Evolutionary conservation across 2,329 filamentous ascomycete species (phyloP).

Genomic region (Botrytis hyacinthi): DNA sequence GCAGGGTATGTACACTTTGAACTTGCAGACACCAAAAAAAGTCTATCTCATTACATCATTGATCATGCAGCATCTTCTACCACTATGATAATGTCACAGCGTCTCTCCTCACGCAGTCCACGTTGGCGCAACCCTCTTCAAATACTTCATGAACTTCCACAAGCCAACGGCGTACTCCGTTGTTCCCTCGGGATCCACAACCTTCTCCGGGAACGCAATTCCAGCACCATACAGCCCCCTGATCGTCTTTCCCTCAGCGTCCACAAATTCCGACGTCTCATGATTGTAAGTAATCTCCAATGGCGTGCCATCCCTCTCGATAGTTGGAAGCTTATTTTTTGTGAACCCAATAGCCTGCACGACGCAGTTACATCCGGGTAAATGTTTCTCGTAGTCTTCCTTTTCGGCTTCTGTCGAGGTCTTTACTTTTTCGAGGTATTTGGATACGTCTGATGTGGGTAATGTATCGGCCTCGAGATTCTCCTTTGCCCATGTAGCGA

Average conservation of each 20-base stretch:
- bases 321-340: slow-evolving; percentile 48
- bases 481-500: slow-evolving; percentile 56
- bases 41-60: background rate
- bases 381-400: slow-evolving; percentile 45
- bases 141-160: slow-evolving; percentile 64
- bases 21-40: background rate
- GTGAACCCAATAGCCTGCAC: slow-evolving; percentile 60
- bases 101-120: slow-evolving; percentile 42
- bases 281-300: slow-evolving; percentile 39
- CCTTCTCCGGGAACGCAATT: slow-evolving; percentile 61
- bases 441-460: slow-evolving; percentile 33
- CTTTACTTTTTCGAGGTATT: slow-evolving; percentile 34
- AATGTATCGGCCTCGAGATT: slow-evolving; percentile 56
- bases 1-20: background rate
- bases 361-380: slow-evolving; percentile 52
- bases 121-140: slow-evolving; percentile 52
- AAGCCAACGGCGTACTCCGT: slow-evolving; percentile 62
- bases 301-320: slow-evolving; percentile 40
- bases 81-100: background rate
- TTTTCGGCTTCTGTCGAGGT: slow-evolving; percentile 42
- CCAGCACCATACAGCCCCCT: slow-evolving; percentile 59
- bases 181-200: slow-evolving; percentile 59
- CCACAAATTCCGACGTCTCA: slow-evolving; percentile 47
- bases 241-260: slow-evolving; percentile 44
- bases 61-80: background rate